Evolutionary conservation across 768 basidiomycete genomes (phyloP), one percentile per base, ranked within the genome.

Genomic region (Amyloporia xantha): DNA sequence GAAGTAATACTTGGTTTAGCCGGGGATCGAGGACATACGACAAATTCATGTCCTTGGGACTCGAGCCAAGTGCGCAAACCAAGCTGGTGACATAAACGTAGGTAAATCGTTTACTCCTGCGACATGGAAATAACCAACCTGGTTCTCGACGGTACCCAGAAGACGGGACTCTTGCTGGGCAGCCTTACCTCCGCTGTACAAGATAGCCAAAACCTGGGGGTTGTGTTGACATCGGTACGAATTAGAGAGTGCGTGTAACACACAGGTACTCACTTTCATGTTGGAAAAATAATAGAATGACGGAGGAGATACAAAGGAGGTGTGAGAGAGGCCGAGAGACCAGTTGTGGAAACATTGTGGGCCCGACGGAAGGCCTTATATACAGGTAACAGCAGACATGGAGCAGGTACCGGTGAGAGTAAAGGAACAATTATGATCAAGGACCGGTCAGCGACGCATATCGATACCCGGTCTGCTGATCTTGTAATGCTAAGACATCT

Each of bases 131-230:
- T n/a, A n/a, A n/a, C 62, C 24, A 59, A 82, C 86, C 74, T 82
- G 72, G 68, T 91, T 92, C 67, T 92, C 85, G 49, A 80, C 74
- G 17, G 89, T 87, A 44, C 89, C 89, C 20, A 90, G 73, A 21
- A 90, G 79, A 65, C 86, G 82, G 35, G 83, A 76, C 65, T 90
- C 86, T 56, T 82, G 68, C 54, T 67, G 54, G 50, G 87, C 86
- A 50, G 84, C 79, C 51, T 78, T 58, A 60, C 72, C 75, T 59
- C 86, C 87, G 53, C 75, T 72, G 69, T 86, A 88, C 41, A 88
- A 74, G 59, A 88, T 81, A 61, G 83, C 83, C 41, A 90, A 76
- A 58, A 89, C 68, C 83, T 88, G 46, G 24, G 33, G 50, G n/a
- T n/a, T n/a, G n/a, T n/a, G 41, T 23, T 15, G 19, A 20, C 51